Base-by-base conservation (phyloP, 2,329 filamentous ascomycete species). In the Fusarium austroafricanum region DNA sequence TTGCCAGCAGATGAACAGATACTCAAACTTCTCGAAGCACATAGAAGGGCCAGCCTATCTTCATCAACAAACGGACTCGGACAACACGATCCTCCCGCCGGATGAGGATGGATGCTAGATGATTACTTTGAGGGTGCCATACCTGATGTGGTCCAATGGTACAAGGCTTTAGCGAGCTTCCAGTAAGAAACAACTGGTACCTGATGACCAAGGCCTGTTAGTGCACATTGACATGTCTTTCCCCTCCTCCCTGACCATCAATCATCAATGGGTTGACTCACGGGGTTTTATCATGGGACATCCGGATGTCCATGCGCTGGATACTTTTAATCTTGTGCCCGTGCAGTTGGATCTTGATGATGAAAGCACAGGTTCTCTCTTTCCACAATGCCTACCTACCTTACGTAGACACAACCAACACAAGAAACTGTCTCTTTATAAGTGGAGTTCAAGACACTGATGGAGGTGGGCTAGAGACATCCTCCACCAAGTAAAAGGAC, bases 401-500 rank as follows among this genome's bases (percentile, higher is more conserved):
- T 45, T 37, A 51, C 47, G 26, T 33, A 54, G 39, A 55, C 37
- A 55, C 55, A 56, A 56, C 57, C 43, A 56, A 43, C 23, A 38
- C 26, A 47, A 63, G 23, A 52, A 26, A 56, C 33, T 44, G 35
- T 50, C 33, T 61, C 45, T 29, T 35, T 67, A 21, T 26, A 54
- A 57, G 66, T 68, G 61, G 61, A 52, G 51, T 62, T 62, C 31
- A 37, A 68, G 60, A 68, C 65, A 68, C 20, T 55, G 44, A 54
- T 54, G 35, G 50, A 65, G 44, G 53, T 50, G 63, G 63, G 42
- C 33, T 59, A 53, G 53, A 67, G 49, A 65, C 64, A 47, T 60
- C 65, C 49, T 67, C 61, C 65, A 52, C 65, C n/a, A n/a, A 35
- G 23, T 39, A 20, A 50, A 51, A 67, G 50, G 67, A 72, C 70